A percentile compares a stretch with the other conserved stretches of the same genome.
These are phyloP conservation scores for Cephalotrichum gorgonifer DNA, from an alignment of 2,329 filamentous ascomycete species.

Conservation along the genomic window DNA sequence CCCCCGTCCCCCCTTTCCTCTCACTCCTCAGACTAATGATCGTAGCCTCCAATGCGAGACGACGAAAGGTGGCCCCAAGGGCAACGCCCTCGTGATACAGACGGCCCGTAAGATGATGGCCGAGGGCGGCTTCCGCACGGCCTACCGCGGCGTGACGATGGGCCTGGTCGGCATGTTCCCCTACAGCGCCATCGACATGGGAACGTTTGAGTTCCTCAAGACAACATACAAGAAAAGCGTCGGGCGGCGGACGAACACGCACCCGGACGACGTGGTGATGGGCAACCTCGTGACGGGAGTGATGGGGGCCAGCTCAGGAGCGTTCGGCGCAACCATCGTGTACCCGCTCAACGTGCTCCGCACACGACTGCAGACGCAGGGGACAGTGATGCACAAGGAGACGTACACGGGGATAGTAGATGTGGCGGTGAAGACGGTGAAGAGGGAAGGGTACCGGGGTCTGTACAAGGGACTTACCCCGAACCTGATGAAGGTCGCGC, in stretches of 20 bases:
- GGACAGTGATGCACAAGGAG: constrained; percentile 79
- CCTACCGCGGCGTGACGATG: constrained; percentile 89
- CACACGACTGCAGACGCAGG: constrained; percentile 87
- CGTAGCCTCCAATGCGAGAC: constrained; percentile 90
- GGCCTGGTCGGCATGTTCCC: constrained; percentile 95
- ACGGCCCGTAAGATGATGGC: constrained; percentile 83
- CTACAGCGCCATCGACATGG: constrained; percentile 92
- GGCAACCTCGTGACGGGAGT: constrained; percentile 77
- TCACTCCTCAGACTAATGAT: constrained; percentile 10
- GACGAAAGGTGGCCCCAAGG: constrained; percentile 72
- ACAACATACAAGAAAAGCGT: constrained; percentile 59
- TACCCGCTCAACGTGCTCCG: constrained; percentile 92
- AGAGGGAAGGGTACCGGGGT: constrained; percentile 72
- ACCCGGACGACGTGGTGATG: constrained; percentile 74
- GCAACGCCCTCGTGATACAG: constrained; percentile 70
- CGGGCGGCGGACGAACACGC: constrained; percentile 56
- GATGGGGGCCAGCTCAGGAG: constrained; percentile 85
- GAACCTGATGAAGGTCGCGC: constrained; percentile 91
- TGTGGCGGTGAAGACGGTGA: constrained; percentile 72
- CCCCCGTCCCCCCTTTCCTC: neutral
- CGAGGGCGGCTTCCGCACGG: constrained; percentile 61
- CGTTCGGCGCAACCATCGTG: constrained; percentile 84
- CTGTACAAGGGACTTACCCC: constrained; percentile 93
- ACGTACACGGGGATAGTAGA: constrained; percentile 90
- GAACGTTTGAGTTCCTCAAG: constrained; percentile 91